Evolutionary conservation across 352 stramenopile species (phyloP).

Genomic region (Phytophthora pisi): DNA sequence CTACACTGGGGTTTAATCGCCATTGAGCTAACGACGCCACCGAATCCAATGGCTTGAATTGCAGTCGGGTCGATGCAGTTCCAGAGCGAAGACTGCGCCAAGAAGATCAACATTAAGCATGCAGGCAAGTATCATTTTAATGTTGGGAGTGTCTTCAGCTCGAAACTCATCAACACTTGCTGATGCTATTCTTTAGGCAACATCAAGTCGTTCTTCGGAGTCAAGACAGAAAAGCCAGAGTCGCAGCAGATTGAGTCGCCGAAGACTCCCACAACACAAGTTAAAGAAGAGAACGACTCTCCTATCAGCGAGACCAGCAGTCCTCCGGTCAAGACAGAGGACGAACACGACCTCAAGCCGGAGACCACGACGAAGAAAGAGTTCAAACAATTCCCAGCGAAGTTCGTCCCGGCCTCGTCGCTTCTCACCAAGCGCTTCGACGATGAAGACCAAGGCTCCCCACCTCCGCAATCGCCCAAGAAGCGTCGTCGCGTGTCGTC

Average conservation of each 20-base stretch:
- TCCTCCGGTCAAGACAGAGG: conserved; percentile 25
- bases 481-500: conserved; percentile 34
- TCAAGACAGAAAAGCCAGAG: conserved; percentile 44
- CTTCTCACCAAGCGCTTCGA: conserved; percentile 48
- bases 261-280: conserved; percentile 5
- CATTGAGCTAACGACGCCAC: too few species aligned
- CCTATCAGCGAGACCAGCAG: not conserved
- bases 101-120: conserved; percentile 80
- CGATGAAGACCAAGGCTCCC: conserved; percentile 3
- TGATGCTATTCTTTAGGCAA: conserved; percentile 38
- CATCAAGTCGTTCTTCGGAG: conserved; percentile 74
- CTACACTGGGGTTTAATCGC: not conserved
- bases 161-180: not conserved
- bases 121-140: conserved; percentile 41
- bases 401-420: conserved; percentile 53
- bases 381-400: conserved; percentile 28
- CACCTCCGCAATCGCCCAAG: conserved; percentile 3
- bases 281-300: conserved; percentile 9
- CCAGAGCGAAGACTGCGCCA: conserved; percentile 73
- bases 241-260: not conserved
- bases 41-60: not conserved
- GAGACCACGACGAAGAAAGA: conserved; percentile 18
- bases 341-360: conserved; percentile 4
- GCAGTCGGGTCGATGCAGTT: conserved; percentile 79
- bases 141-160: not conserved